Evolutionary conservation across 148 eudicot genomes (phyloP), one percentile per base, ranked within the genome.

Genomic region (Vaccinium macrocarpon): DNA sequence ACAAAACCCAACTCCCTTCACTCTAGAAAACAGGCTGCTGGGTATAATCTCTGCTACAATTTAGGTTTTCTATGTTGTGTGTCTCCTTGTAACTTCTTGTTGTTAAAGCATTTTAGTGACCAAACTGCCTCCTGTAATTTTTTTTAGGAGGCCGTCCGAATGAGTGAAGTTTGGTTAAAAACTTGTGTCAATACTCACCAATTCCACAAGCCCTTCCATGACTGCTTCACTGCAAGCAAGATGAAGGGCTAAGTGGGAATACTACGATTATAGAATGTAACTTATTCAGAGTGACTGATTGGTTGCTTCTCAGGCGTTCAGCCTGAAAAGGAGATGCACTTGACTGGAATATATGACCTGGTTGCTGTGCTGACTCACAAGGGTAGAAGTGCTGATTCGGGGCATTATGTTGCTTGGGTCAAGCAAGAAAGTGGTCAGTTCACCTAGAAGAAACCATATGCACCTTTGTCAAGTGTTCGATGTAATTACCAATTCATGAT

Each of bases 401-500:
- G 99, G 81, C 99, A 97, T 84, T 97, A 97, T 87, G 98, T 93
- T 86, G 98, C 95, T 62, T 97, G 99, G 99, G 97, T 95, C 85
- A 97, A 97, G 88, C 98, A 97, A 92, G 97, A 95, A 84, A 93
- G 86, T 83, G 98, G 95, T 97, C 19, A 85, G 93, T 84, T 23
- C 21, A 38, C 19, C 19, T 82, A 42, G 6, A 52, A 80, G 11
- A 71, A 81, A 75, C 56, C 46, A 29, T 6, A 23, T 76, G 64
- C 3, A 42, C 15, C 38, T 71, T 81, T 68, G 68, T 7, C 55
- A 2, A 11, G 55, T 85, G 23, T 74, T 79, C 48, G 68, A 32
- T 52, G 27, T 56, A 23, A 68, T 71, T 15, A 73, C n/a, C 15
- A 27, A 27, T 19, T 78, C 14, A 12, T 42, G 71, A 71, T n/a